Evolutionary conservation across 1,284 basidiomycete genomes (phyloP), one percentile per base, ranked within the genome.

Genomic region (Ganoderma lingzhi): DNA sequence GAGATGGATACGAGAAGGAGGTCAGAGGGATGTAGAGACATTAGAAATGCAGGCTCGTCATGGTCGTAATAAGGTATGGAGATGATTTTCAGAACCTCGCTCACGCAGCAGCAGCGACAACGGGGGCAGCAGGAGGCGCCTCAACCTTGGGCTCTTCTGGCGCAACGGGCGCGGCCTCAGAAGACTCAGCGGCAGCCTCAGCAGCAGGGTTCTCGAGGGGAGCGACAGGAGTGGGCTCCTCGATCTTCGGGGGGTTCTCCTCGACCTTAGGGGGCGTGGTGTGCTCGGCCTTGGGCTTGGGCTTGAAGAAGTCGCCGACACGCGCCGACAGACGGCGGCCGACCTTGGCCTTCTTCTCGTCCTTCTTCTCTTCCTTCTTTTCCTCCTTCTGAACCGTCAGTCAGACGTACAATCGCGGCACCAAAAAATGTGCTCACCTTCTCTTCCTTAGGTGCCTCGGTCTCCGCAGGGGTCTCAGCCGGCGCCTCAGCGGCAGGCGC

Each of bases 181-280:
- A 80, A 35, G 81, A 79, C 53, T 76, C 77, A 39, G 82, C 74
- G n/a, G 75, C 63, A 3, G 76, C 72, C 71, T 80, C 78, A 58
- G 73, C 78, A 14, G 82, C 89, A 37, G 90, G 91, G 81, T 92
- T 88, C 83, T 94, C 93, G 71, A 93, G 85, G 72, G 92, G 91
- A 68, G 90, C 91, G 71, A 93, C 89, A 39, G 90, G 90, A 63
- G 84, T 77, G 63, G 92, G 91, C 82, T 93, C 90, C 67, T 92
- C 92, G 73, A 93, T 91, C 84, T 91, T 91, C 67, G 91, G 90
- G 39, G 93, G 92, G 76, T 91, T 86, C 84, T 93, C 92, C 74
- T 94, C 93, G 69, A 96, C 93, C 85, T 95, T 95, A 67, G 95
- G 87, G 65, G 93, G 91, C 9, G 91, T 81, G 58, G 87, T 80